phyloP scores from a whole-genome alignment of 2,329 filamentous ascomycete species.

The Venturia nashicola region DNA sequence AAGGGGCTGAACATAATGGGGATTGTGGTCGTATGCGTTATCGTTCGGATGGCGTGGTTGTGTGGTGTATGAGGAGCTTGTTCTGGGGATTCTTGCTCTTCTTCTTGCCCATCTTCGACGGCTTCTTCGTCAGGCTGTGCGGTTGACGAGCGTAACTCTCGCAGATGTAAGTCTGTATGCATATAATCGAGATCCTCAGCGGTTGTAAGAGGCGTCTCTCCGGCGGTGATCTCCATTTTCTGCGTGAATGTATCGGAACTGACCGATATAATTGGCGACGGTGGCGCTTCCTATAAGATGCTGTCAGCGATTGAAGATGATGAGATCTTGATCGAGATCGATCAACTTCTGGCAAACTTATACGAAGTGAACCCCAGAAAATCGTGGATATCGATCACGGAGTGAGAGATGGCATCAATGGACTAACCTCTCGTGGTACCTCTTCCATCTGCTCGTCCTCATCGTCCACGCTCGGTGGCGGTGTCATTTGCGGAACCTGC shows the following conservation, averaged over 20 bases:
- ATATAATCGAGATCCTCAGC: constrained; percentile 27
- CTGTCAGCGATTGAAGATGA: neutral
- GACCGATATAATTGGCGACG: neutral
- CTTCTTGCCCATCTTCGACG: neutral
- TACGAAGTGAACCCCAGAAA: neutral
- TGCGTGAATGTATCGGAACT: neutral
- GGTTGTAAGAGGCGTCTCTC: constrained; percentile 24
- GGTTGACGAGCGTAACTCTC: neutral
- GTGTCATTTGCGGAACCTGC: constrained; percentile 42
- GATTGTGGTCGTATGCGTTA: constrained; percentile 36
- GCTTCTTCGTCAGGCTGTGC: neutral
- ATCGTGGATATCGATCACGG: neutral
- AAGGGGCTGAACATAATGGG: constrained; percentile 33
- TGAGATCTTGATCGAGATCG: neutral
- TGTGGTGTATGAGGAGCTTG: constrained; percentile 18
- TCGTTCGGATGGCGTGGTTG: constrained; percentile 24
- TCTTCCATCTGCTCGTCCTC: constrained; percentile 22
- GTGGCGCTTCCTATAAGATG: constrained; percentile 17
- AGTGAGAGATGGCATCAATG: neutral
- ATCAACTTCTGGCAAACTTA: neutral
- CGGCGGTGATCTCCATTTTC: neutral
- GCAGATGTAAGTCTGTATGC: neutral
- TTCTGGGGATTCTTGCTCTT: constrained; percentile 14
- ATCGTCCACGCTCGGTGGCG: constrained; percentile 51
- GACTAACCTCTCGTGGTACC: neutral